Evolutionary conservation across 148 eudicot species (phyloP).

Genomic region (Vaccinium corymbosum): DNA sequence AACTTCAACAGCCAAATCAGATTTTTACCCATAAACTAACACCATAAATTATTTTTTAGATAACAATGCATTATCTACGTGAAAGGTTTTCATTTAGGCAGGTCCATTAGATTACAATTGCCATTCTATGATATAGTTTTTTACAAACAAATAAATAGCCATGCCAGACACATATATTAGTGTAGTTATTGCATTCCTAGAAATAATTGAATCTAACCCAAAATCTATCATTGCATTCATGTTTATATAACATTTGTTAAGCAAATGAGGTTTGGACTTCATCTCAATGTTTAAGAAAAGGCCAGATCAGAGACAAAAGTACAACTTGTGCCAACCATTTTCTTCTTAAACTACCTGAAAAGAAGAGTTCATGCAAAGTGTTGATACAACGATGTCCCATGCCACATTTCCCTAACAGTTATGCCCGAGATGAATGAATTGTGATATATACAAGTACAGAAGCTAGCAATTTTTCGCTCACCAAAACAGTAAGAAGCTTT

Average conservation of each 20-base stretch:
- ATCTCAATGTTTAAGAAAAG: background rate
- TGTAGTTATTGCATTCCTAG: background rate
- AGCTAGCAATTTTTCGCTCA: background rate
- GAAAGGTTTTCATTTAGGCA: background rate
- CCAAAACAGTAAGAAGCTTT: background rate
- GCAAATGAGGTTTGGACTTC: background rate
- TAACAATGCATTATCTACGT: background rate
- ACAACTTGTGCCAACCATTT: background rate
- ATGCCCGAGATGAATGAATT: too few species aligned
- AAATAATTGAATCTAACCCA: slow-evolving; percentile 1
- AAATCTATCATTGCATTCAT: background rate
- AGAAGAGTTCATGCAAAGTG: background rate
- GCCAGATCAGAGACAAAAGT: background rate
- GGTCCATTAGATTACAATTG: background rate
- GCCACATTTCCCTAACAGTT: background rate
- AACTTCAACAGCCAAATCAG: background rate
- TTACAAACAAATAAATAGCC: background rate
- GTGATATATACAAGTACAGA: background rate
- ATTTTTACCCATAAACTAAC: background rate
- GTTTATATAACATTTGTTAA: background rate
- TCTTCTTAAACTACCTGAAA: background rate
- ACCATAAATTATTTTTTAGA: background rate
- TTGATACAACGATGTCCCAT: background rate
- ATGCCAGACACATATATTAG: background rate
- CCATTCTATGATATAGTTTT: background rate